These are phyloP conservation scores for Colletotrichum viniferum DNA, from an alignment of 2,329 filamentous ascomycete species.

Conservation along the genomic window DNA sequence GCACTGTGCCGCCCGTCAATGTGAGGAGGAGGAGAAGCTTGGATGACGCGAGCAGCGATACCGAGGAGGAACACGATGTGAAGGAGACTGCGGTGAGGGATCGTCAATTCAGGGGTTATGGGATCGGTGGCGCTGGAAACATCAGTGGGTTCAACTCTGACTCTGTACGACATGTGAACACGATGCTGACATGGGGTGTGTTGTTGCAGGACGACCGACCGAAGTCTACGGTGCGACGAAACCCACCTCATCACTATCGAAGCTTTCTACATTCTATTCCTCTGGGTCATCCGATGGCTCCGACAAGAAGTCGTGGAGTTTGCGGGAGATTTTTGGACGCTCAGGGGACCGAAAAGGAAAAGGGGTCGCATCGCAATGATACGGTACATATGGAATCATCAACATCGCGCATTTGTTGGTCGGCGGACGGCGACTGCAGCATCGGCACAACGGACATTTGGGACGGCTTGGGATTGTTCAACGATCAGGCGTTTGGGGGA, in stretches of 20 bases:
- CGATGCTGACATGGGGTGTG: background rate
- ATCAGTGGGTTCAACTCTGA: constrained; percentile 34
- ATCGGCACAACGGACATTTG: background rate
- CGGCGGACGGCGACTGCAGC: background rate
- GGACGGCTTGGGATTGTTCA: background rate
- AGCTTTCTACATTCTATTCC: background rate
- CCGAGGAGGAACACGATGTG: constrained; percentile 29
- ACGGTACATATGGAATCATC: background rate
- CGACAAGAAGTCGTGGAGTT: constrained; percentile 5
- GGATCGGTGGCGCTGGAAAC: constrained; percentile 44
- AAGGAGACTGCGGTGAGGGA: constrained; percentile 31
- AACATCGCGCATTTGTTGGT: background rate
- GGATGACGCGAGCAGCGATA: constrained; percentile 22
- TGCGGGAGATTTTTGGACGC: constrained; percentile 12
- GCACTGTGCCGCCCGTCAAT: background rate
- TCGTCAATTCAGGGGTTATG: constrained; percentile 39
- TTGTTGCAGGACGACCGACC: constrained; percentile 25
- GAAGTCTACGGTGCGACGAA: constrained; percentile 27
- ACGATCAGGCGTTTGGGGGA: background rate
- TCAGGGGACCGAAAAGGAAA: constrained; percentile 5
- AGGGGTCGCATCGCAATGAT: background rate
- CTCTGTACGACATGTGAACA: background rate
- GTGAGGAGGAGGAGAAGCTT: constrained; percentile 21
- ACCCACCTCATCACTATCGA: background rate
- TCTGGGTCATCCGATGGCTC: background rate